phyloP scores from a whole-genome alignment of 805 yeast species.

The Yarrowia sp. region DNA sequence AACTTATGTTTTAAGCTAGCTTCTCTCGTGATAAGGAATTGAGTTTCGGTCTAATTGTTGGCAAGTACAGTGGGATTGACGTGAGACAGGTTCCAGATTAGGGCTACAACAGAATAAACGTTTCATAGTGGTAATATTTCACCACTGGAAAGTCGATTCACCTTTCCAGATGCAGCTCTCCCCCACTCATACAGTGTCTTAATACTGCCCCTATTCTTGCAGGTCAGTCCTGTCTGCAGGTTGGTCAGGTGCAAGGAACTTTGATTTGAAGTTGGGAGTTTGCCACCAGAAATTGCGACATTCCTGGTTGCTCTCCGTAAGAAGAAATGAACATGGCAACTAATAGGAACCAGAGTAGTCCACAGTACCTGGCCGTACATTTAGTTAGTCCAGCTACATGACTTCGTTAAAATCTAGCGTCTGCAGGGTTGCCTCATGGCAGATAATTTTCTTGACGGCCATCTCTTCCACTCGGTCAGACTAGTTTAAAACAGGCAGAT shows the following conservation, averaged over 20 bases:
- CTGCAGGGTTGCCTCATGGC: neutral
- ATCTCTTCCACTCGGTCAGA: too few relatives aligned
- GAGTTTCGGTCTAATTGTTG: neutral
- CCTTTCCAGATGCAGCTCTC: neutral
- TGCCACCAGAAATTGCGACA: neutral
- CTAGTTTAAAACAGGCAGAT: too few relatives aligned
- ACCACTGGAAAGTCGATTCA: neutral
- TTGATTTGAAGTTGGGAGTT: neutral
- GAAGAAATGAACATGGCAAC: too few relatives aligned
- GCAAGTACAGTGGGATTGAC: neutral
- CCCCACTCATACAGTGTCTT: neutral
- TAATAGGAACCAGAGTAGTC: too few relatives aligned
- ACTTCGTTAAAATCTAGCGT: too few relatives aligned
- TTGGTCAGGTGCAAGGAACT: neutral
- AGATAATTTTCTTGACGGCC: too few relatives aligned
- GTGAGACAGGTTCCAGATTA: neutral
- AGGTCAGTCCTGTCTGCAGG: neutral
- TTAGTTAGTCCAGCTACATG: too few relatives aligned
- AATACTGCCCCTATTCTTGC: neutral
- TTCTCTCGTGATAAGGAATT: slow-evolving; percentile 19
- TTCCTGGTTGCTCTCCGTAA: neutral
- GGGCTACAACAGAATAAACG: neutral
- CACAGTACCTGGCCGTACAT: too few relatives aligned
- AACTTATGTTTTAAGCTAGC: neutral
- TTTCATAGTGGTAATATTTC: neutral